Percentiles rank a stretch among this genome's conserved stretches.
phyloP scores from a whole-genome alignment of 345 rosid genomes.

The Sapria himalayana region DNA sequence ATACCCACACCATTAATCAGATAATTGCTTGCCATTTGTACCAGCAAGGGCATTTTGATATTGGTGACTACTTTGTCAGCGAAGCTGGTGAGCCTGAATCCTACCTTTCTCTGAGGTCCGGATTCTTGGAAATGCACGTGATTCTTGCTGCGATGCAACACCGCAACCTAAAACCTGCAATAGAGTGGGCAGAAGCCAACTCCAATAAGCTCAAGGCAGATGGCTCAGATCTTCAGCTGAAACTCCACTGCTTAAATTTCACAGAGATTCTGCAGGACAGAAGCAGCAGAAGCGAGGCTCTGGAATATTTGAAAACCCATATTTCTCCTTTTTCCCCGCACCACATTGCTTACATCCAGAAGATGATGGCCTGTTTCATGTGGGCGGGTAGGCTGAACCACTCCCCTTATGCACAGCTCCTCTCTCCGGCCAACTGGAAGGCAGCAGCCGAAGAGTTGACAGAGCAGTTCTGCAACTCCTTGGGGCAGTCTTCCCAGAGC shows the following conservation, averaged over 20 bases:
- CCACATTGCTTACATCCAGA: constrained; percentile 23
- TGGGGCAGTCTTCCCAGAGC: constrained; percentile 32
- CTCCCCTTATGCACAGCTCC: constrained; percentile 26
- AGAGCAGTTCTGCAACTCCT: constrained; percentile 26
- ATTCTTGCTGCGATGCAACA: constrained; percentile 39
- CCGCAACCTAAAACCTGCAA: constrained; percentile 35
- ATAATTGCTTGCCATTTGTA: constrained; percentile 45
- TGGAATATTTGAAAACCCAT: constrained; percentile 30
- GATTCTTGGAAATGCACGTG: constrained; percentile 38
- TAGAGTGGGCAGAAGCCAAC: constrained; percentile 35
- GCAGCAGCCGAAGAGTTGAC: constrained; percentile 22
- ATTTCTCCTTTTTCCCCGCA: constrained; percentile 20
- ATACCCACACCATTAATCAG: constrained; percentile 30
- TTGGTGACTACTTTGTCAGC: constrained; percentile 40
- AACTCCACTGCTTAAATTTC: constrained; percentile 46
- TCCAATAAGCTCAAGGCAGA: constrained; percentile 32
- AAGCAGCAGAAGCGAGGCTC: constrained; percentile 29
- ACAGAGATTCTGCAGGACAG: constrained; percentile 28
- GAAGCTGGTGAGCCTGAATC: constrained; percentile 31
- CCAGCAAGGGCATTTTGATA: constrained; percentile 40
- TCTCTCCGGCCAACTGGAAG: constrained; percentile 26
- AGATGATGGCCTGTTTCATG: constrained; percentile 24
- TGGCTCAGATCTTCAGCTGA: constrained; percentile 42
- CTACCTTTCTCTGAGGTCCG: constrained; percentile 15
- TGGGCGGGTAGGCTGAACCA: constrained; percentile 27